Evolutionary conservation across 129 eudicot species (phyloP).

Genomic region (Artemisia tridentata): DNA sequence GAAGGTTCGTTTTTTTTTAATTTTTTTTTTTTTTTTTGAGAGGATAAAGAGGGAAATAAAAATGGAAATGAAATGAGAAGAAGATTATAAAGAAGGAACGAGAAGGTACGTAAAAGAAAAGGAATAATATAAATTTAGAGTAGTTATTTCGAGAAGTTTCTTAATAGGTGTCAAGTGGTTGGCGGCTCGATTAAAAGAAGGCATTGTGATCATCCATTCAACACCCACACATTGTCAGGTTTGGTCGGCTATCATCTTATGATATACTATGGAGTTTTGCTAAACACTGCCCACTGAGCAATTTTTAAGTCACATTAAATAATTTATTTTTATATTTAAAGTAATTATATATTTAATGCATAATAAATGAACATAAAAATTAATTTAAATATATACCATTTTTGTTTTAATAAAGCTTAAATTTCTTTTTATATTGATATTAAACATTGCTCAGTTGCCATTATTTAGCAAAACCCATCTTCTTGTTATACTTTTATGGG

Average conservation of each 20-base stretch:
- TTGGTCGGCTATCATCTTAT: neutral
- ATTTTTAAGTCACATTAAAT: too few species aligned
- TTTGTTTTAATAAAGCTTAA: too few species aligned
- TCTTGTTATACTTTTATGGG: too few species aligned
- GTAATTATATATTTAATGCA: too few species aligned
- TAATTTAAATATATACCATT: too few species aligned
- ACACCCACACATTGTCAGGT: neutral
- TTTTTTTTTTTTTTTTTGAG: neutral
- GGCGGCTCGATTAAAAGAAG: constrained; percentile 18
- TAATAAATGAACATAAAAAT: too few species aligned
- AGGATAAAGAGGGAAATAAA: neutral
- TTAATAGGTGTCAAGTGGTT: constrained; percentile 22
- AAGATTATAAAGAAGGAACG: constrained; percentile 40
- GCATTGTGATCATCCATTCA: constrained; percentile 14
- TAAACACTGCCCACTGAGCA: too few species aligned
- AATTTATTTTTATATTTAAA: too few species aligned
- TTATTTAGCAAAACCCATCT: too few species aligned
- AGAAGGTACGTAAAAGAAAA: constrained; percentile 32
- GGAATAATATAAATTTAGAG: neutral
- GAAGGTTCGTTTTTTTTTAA: constrained; percentile 44
- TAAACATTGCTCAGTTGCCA: too few species aligned
- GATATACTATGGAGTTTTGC: too few species aligned
- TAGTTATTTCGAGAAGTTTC: constrained; percentile 43
- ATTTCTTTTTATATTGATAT: too few species aligned
- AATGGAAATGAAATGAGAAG: constrained; percentile 1